These are phyloP conservation scores for Mucuna pruriens DNA, from an alignment of 306 rosid genomes.

Conservation along the genomic window DNA sequence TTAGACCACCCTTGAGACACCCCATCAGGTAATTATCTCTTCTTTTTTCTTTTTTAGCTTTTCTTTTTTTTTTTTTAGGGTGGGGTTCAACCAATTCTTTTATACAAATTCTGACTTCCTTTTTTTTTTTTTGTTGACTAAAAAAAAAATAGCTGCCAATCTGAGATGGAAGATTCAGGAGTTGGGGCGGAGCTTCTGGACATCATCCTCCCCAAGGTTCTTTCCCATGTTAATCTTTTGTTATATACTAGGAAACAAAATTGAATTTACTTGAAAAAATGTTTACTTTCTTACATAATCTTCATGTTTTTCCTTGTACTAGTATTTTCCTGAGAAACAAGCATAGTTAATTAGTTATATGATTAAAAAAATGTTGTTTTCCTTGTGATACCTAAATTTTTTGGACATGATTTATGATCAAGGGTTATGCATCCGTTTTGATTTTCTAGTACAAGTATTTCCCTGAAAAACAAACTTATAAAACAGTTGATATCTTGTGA, in stretches of 20 bases:
- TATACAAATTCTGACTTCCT: neutral
- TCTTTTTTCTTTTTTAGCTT: neutral
- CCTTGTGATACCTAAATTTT: neutral
- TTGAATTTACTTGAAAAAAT: neutral
- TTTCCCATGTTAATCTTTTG: neutral
- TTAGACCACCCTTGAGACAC: conserved; percentile 56
- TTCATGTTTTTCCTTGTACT: neutral
- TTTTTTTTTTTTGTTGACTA: neutral
- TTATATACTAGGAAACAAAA: neutral
- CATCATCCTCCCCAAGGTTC: conserved; percentile 72
- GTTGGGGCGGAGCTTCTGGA: conserved; percentile 75
- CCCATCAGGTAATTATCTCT: conserved; percentile 49
- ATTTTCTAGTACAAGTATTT: neutral
- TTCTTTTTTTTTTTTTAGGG: neutral
- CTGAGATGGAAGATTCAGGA: conserved; percentile 61
- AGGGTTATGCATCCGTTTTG: neutral
- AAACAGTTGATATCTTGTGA: neutral
- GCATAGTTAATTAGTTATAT: neutral
- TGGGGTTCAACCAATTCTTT: neutral
- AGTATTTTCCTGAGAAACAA: neutral
- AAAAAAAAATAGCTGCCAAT: conserved; percentile 44
- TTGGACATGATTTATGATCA: neutral
- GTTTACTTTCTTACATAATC: conserved; percentile 33
- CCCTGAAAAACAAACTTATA: neutral
- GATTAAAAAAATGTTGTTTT: neutral